Base-by-base conservation (phyloP, 2,329 filamentous ascomycete genomes). In the Neophaeococcomyces aloes region DNA sequence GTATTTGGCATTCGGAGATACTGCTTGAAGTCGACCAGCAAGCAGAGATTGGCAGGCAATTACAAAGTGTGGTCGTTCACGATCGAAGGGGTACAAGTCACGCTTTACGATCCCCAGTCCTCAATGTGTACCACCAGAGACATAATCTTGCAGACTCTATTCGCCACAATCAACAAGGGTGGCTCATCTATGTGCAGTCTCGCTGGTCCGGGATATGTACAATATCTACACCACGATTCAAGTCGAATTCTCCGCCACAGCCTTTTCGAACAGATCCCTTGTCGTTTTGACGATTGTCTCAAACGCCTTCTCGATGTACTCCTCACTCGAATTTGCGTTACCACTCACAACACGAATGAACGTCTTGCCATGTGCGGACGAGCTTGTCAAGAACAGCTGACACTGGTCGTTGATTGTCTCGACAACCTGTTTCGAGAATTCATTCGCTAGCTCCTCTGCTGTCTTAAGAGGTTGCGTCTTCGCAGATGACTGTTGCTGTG, bases 331-430 rank as follows among this genome's bases (percentile, higher is more conserved):
- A 31, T 76, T 68, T 18, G 75, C 67, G 54, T 83, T 84, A 1
- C 76, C 81, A 45, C 84, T 86, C 17, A 89, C 81, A 29, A 95
- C 77, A 0, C 89, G 72, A 48, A 96, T 93, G 1, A 83, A 81
- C 61, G 86, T 86, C 15, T 78, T 70, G 1, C 78, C 83, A 7
- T 76, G 77, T 10, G 94, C 71, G 3, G 86, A 75, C 1, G 81
- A 83, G 32, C 79, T 81, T 0, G 87, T 95, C 18, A 95, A 66
- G 63, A 86, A 95, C 44, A 94, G 83, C 61, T 86, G 78, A 1
- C 86, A 86, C 6, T 74, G 68, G 2, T 69, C 68, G 55, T 93
- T 89, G 21, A 94, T 74, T 18, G 69, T 62, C 56, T 91, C 83
- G 55, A 85, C 89, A 10, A 94, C 75, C 44, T 73, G 71, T 62